These are phyloP conservation scores for Collybia nuda DNA, from an alignment of 768 basidiomycete genomes.

Conservation along the genomic window DNA sequence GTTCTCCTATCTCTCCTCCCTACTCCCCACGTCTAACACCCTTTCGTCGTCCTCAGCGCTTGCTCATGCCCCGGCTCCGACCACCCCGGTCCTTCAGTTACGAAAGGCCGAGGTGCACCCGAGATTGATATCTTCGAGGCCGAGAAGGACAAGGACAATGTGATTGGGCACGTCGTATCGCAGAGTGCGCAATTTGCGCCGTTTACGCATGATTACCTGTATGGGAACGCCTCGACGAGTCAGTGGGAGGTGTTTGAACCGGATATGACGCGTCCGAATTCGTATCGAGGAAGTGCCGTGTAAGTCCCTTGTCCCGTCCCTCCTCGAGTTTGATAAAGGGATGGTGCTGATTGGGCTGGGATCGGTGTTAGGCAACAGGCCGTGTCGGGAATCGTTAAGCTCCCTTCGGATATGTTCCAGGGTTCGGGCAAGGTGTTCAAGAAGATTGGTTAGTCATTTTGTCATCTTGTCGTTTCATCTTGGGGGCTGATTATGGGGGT, in stretches of 20 bases:
- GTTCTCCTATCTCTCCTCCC: constrained; percentile 20
- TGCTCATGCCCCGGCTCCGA: constrained; percentile 77
- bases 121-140: constrained; percentile 87
- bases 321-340: background rate
- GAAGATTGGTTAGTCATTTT: background rate
- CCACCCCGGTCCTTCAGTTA: constrained; percentile 67
- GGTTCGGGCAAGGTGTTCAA: constrained; percentile 44
- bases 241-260: constrained; percentile 33
- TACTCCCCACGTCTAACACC: background rate
- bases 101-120: constrained; percentile 67
- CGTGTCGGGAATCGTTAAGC: constrained; percentile 43
- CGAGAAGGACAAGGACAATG: constrained; percentile 54
- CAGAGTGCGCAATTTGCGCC: constrained; percentile 75
- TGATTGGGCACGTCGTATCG: constrained; percentile 58
- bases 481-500: constrained; percentile 66
- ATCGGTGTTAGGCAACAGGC: constrained; percentile 43
- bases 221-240: constrained; percentile 28
- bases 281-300: constrained; percentile 52
- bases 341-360: background rate
- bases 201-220: constrained; percentile 42
- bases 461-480: constrained; percentile 37
- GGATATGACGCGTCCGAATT: constrained; percentile 31
- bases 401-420: constrained; percentile 57
- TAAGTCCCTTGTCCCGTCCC: constrained; percentile 4
- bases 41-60: constrained; percentile 40